phyloP scores from a whole-genome alignment of 306 rosid species.

The Lathyrus sativus region DNA sequence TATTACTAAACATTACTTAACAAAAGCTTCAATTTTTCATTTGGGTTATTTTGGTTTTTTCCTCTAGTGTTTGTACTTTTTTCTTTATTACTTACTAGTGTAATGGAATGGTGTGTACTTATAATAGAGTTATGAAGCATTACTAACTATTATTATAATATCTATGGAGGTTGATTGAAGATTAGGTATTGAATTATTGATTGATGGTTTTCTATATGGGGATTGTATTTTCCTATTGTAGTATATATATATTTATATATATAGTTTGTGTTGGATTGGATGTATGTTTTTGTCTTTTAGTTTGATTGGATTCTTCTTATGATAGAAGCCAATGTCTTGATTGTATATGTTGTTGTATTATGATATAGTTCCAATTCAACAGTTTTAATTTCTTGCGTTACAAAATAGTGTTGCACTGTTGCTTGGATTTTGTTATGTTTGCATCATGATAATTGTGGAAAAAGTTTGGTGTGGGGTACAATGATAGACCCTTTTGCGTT shows the following conservation, averaged over 20 bases:
- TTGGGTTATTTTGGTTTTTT: slow-evolving; percentile 29
- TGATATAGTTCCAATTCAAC: slow-evolving; percentile 31
- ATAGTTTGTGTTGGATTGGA: slow-evolving; percentile 45
- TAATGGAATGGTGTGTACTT: slow-evolving; percentile 62
- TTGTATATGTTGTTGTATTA: slow-evolving; percentile 11
- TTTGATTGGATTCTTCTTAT: slow-evolving; percentile 16
- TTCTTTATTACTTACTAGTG: slow-evolving; percentile 1
- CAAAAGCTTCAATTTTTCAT: slow-evolving; percentile 56
- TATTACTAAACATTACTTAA: slow-evolving; percentile 57
- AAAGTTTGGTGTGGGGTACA: not conserved
- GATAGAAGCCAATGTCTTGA: slow-evolving; percentile 9
- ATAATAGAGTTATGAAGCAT: slow-evolving; percentile 53
- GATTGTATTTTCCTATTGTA: slow-evolving; percentile 44
- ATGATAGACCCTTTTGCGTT: not conserved
- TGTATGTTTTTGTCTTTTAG: slow-evolving; percentile 32
- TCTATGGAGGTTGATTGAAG: slow-evolving; percentile 39
- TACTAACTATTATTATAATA: slow-evolving; percentile 45
- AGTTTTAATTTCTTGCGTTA: slow-evolving; percentile 14
- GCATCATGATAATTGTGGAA: slow-evolving; percentile 20
- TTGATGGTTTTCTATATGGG: slow-evolving; percentile 39
- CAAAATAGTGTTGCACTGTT: slow-evolving; percentile 1
- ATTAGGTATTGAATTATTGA: slow-evolving; percentile 38
- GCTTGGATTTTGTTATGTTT: slow-evolving; percentile 5
- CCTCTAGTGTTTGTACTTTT: slow-evolving; percentile 3
- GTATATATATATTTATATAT: slow-evolving; percentile 49